phyloP scores from a whole-genome alignment of 768 basidiomycete genomes.

The Symmetrospora coprosmae region DNA sequence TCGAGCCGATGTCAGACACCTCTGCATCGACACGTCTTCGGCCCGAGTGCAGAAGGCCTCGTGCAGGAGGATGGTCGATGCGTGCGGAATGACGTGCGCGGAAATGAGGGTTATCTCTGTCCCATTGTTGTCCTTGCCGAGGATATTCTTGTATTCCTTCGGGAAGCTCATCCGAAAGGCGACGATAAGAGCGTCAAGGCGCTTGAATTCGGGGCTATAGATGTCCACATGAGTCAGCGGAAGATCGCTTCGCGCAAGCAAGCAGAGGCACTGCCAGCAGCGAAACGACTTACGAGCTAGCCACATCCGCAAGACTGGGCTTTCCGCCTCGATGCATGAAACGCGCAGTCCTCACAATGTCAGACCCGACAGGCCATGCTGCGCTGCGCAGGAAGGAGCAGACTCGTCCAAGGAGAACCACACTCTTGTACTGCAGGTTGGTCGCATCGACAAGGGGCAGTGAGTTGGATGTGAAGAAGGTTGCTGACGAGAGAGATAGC shows the following conservation, averaged over 20 bases:
- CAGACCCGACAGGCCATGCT: not conserved
- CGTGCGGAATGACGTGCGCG: conserved; percentile 24
- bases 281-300: not conserved
- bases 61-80: conserved; percentile 26
- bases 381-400: conserved; percentile 18
- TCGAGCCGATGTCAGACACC: conserved; percentile 20
- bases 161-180: conserved; percentile 30
- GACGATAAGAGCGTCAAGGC: conserved; percentile 23
- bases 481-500: conserved; percentile 22
- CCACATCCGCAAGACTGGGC: not conserved
- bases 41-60: conserved; percentile 25
- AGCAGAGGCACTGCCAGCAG: not conserved
- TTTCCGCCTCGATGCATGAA: not conserved
- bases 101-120: conserved; percentile 14
- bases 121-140: not conserved
- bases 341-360: conserved; percentile 4
- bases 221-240: not conserved
- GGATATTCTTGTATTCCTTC: conserved; percentile 25
- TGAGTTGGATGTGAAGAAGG: conserved; percentile 24
- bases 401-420: conserved; percentile 22
- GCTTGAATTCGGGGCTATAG: conserved; percentile 28
- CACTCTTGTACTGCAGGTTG: conserved; percentile 24
- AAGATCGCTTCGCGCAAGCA: not conserved
- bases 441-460: conserved; percentile 17
- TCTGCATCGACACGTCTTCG: conserved; percentile 12